Base-by-base conservation (phyloP, 1,284 basidiomycete species). In the Ustilago sp. region DNA sequence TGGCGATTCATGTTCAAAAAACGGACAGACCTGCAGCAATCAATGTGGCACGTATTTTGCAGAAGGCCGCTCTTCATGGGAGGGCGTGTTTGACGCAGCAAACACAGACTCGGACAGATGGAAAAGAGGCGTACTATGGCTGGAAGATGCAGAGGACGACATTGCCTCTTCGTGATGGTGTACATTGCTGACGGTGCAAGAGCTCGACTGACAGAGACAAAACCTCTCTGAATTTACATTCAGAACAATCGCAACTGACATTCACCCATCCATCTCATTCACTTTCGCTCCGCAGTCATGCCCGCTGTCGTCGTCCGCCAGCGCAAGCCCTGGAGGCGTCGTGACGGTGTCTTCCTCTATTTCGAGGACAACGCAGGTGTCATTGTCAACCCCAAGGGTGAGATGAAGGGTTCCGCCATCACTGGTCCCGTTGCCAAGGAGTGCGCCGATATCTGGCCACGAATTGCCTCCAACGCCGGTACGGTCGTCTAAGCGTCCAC, bases 391-490 rank as follows among this genome's bases (percentile, higher is more conserved):
- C 93, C 94, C 86, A 98, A 98, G 91, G 96, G 97, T 86, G 96
- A 99, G 90, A 99, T 99, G 96, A 99, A 99, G 91, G 96, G 96
- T 71, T 84, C 83, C 61, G 85, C 95, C 83, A 99, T 99, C 88
- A 95, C 96, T 79, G 96, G 96, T 80, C 97, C 96, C 57, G 93
- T 95, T 70, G 94, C 93, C 88, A 96, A 95, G 90, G 94, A 94
- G 93, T 95, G 94, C 87, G 95, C 95, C 86, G 96, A 99, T 90
- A 90, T 99, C 79, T 99, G 97, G 96, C 96, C 96, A 80, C 95
- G 96, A 95, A 98, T 99, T 66, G 87, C 87, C 72, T 94, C 95
- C 81, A 98, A 98, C 89, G 95, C 95, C 78, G 95, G 95, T 87
- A 98, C 95, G 79, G 96, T 99, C 87, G 96, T 98, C 81, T 90